Evolutionary conservation across 768 basidiomycete genomes (phyloP).

Genomic region (Lactarius deliciosus): DNA sequence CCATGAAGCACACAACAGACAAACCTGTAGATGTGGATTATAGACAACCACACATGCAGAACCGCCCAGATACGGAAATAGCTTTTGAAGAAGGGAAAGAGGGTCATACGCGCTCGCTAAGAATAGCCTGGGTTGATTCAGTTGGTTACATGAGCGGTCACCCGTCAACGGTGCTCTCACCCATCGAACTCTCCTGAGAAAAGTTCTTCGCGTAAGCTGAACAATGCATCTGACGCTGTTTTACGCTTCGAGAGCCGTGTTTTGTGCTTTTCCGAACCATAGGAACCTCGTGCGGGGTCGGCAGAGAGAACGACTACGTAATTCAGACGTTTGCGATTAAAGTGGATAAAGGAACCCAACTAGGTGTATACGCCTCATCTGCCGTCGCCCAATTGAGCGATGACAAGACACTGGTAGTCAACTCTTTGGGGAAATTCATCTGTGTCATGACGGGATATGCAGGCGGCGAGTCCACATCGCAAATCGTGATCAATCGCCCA

Average conservation of each 20-base stretch:
- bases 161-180: constrained; percentile 43
- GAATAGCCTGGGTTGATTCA: constrained; percentile 53
- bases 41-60: constrained; percentile 87
- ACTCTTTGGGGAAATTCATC: constrained; percentile 79
- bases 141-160: background rate
- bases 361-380: constrained; percentile 69
- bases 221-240: constrained; percentile 59
- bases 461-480: constrained; percentile 89
- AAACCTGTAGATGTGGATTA: constrained; percentile 75
- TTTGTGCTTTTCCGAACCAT: constrained; percentile 72
- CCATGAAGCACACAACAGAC: constrained; percentile 17
- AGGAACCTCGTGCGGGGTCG: constrained; percentile 55
- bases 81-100: constrained; percentile 68
- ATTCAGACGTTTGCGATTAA: constrained; percentile 23
- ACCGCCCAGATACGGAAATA: constrained; percentile 77
- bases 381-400: constrained; percentile 91
- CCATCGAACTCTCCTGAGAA: constrained; percentile 89
- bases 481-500: constrained; percentile 81
- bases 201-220: constrained; percentile 70
- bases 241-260: constrained; percentile 75
- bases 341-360: constrained; percentile 39
- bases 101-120: constrained; percentile 86
- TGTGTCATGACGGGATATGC: constrained; percentile 78
- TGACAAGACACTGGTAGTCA: constrained; percentile 52
- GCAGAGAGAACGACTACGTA: constrained; percentile 55